Conservation (phyloP, 2,329 filamentous ascomycete genomes). For the Stagonosporopsis rhizophila region DNA sequence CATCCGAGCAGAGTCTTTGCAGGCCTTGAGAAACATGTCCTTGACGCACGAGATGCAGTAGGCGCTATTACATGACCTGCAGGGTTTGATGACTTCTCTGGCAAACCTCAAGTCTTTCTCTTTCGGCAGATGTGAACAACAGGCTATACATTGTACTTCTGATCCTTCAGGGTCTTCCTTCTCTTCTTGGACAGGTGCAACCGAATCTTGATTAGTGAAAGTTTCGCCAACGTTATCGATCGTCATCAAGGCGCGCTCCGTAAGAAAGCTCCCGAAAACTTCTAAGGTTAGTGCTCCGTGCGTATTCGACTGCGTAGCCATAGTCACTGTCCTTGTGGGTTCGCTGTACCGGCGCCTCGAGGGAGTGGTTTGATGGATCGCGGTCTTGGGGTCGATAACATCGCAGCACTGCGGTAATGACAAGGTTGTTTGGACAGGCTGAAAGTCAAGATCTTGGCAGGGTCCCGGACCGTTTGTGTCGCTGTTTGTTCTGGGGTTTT, state of each 20-base stretch:
- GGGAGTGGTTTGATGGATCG: neutral
- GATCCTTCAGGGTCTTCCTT: neutral
- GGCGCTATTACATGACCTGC: conserved; percentile 36
- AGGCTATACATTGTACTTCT: conserved; percentile 32
- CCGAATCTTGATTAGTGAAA: neutral
- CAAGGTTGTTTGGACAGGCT: neutral
- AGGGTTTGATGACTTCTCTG: conserved; percentile 35
- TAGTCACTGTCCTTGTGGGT: conserved; percentile 6
- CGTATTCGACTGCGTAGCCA: neutral
- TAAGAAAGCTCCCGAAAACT: conserved; percentile 14
- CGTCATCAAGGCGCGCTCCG: conserved; percentile 15
- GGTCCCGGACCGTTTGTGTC: conserved; percentile 16
- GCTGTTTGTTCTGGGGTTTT: conserved; percentile 18
- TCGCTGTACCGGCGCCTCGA: conserved; percentile 26
- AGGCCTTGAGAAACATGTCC: conserved; percentile 52
- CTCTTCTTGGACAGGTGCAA: neutral
- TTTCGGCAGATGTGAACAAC: conserved; percentile 22
- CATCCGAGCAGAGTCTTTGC: conserved; percentile 51
- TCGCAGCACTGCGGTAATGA: conserved; percentile 10
- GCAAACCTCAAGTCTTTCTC: conserved; percentile 11
- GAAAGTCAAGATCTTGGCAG: conserved; percentile 18
- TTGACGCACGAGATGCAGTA: conserved; percentile 51
- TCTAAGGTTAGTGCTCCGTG: conserved; percentile 1
- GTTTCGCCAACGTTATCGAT: conserved; percentile 9
- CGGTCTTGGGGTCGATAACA: conserved; percentile 16